Base-by-base conservation (phyloP, 441 rosid species). In the Macaranga tanarius region DNA sequence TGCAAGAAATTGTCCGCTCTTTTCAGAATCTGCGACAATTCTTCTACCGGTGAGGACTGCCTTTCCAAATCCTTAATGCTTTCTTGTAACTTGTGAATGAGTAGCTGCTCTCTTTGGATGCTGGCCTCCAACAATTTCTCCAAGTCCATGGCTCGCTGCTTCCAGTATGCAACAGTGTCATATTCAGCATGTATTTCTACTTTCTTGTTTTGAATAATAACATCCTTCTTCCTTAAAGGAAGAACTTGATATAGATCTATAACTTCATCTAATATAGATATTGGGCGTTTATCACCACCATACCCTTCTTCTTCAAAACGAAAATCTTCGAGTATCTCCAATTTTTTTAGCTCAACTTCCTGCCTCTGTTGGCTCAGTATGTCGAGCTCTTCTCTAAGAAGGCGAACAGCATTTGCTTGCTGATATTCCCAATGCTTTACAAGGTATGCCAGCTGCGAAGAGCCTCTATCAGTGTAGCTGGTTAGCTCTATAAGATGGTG, bases 1-100 rank as follows among this genome's bases (percentile, higher is more conserved):
- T 95, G 99, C 81, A 95, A 80, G 86, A 92, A 95, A 73, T 92
- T 91, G 76, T 95, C 99, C 1, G 99, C 99, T 77, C 99, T 87
- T 47, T 84, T 86, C 45, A 95, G 86, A 79, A 91, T 93, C 79
- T 89, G 93, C 25, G 92, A 87, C 69, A 95, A 75, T 60, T 95
- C 99, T 84, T 95, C 97, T 0, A 91, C 92, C 0, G 98, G 98
- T 0, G 99, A 89, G 45, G 86, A 55, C 54, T 92, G 92, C 65
- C 75, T 87, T 82, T 91, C 99, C 77, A 95, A 69, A 70, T 85
- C 78, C 15, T 83, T 84, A n/a, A 91, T 75, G 78, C 89, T 90
- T 73, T 92, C 99, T 52, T 85, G 82, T 61, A 95, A 67, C 82
- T 90, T 95, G 81, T 89, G 96, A 50, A 80, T 78, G 47, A 95